A percentile compares a stretch with the other conserved stretches of the same genome.
phyloP scores from a whole-genome alignment of 2,329 filamentous ascomycete genomes.

The Tolypocladium paradoxum region DNA sequence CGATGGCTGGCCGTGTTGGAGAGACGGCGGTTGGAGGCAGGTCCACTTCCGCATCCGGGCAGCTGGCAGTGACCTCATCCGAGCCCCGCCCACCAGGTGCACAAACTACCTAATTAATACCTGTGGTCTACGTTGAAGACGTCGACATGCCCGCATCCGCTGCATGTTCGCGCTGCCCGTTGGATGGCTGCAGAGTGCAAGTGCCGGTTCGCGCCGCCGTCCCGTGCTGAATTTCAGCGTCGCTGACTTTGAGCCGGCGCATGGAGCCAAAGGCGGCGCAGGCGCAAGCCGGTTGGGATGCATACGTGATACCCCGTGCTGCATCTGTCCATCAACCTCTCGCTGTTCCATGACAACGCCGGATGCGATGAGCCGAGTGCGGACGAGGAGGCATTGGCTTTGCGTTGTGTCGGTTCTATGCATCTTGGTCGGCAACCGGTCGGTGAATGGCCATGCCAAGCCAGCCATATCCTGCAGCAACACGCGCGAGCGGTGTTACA shows the following conservation, averaged over 20 bases:
- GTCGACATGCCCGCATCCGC: background rate
- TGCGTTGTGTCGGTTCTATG: background rate
- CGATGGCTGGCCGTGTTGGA: background rate
- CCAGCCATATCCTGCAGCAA: too few relatives aligned
- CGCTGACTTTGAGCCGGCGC: background rate
- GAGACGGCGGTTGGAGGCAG: background rate
- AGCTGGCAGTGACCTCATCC: background rate
- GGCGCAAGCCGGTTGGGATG: too few relatives aligned
- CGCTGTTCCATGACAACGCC: background rate
- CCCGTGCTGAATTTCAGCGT: background rate
- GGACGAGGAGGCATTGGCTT: background rate
- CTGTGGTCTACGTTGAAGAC: too few relatives aligned
- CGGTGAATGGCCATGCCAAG: too few relatives aligned
- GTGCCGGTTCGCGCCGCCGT: too few relatives aligned
- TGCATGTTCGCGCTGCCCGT: background rate
- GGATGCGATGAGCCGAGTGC: background rate
- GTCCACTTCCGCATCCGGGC: background rate
- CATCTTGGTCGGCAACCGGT: background rate
- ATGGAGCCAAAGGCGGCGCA: too few relatives aligned
- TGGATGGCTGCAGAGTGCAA: background rate
- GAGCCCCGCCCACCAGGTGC: background rate
- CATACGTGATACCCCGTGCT: background rate
- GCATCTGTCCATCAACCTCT: background rate
- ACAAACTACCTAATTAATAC: too few relatives aligned
- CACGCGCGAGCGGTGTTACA: too few relatives aligned